These are phyloP conservation scores for Babesia ovata DNA, from an alignment of 169 alveolate genomes.

Conservation along the genomic window DNA sequence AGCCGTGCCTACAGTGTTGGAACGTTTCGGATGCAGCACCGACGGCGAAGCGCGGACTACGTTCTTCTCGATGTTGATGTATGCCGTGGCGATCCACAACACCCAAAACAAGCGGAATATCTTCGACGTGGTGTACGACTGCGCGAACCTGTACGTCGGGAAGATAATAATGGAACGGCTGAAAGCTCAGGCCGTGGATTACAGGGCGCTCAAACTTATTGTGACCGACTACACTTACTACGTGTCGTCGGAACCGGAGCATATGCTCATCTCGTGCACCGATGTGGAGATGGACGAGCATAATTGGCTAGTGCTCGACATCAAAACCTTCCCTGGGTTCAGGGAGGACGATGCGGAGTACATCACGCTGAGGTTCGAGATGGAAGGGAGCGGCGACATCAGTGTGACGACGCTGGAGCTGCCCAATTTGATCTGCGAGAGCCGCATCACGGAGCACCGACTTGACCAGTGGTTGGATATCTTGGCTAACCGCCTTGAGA, in stretches of 20 bases:
- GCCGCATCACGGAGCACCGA: conserved; percentile 11
- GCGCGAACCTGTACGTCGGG: conserved; percentile 27
- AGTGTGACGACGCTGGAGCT: conserved; percentile 4
- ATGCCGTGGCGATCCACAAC: conserved; percentile 24
- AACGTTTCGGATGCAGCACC: conserved; percentile 25
- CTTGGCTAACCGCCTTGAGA: conserved; percentile 24
- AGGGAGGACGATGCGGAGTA: conserved; percentile 4
- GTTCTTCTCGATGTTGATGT: conserved; percentile 22
- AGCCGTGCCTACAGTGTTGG: conserved; percentile 35
- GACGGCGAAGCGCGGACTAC: conserved; percentile 29
- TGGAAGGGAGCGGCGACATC: conserved; percentile 40
- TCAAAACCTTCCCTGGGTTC: conserved; percentile 11
- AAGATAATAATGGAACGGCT: conserved; percentile 51
- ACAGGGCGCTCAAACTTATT: neutral
- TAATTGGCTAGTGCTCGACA: conserved; percentile 14
- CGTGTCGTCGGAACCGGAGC: conserved; percentile 19
- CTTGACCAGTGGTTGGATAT: conserved; percentile 47
- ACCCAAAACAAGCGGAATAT: conserved; percentile 11
- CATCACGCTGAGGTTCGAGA: conserved; percentile 19
- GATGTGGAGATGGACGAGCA: conserved; percentile 10
- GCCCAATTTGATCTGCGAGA: conserved; percentile 4
- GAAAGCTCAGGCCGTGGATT: conserved; percentile 36
- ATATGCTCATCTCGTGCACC: conserved; percentile 20
- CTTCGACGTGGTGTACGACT: conserved; percentile 26
- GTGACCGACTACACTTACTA: conserved; percentile 41